These are phyloP conservation scores for Nematodospora valgi DNA, from an alignment of 805 yeast genomes.

Conservation along the genomic window DNA sequence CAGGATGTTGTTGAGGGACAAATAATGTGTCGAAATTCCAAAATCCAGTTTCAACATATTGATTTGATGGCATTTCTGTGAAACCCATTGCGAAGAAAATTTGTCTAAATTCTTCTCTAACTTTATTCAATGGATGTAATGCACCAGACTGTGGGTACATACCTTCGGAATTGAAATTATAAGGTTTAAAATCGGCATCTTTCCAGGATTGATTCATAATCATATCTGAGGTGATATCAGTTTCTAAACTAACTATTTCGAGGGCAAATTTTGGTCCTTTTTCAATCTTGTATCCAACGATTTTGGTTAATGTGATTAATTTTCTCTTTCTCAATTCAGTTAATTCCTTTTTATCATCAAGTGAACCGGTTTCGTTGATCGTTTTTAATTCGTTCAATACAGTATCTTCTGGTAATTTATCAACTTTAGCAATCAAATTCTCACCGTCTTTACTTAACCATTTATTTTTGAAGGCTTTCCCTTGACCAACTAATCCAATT, in stretches of 20 bases:
- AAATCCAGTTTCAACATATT: slow-evolving; percentile 96
- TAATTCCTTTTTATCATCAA: slow-evolving; percentile 62
- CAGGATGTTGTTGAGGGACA: slow-evolving; percentile 99
- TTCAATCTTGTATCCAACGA: slow-evolving; percentile 66
- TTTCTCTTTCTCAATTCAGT: slow-evolving; percentile 93
- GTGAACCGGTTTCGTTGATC: slow-evolving; percentile 53
- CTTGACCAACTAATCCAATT: slow-evolving; percentile 90
- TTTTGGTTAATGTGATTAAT: slow-evolving; percentile 66
- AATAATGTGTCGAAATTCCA: slow-evolving; percentile 97
- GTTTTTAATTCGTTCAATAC: slow-evolving; percentile 62
- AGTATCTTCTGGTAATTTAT: slow-evolving; percentile 57
- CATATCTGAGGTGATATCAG: slow-evolving; percentile 96
- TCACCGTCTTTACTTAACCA: slow-evolving; percentile 93
- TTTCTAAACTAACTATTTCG: slow-evolving; percentile 76
- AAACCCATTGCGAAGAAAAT: slow-evolving; percentile 97
- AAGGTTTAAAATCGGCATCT: slow-evolving; percentile 82
- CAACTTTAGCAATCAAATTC: slow-evolving; percentile 60
- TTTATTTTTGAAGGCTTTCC: slow-evolving; percentile 94
- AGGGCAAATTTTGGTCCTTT: slow-evolving; percentile 86
- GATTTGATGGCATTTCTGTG: slow-evolving; percentile 98
- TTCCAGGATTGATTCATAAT: slow-evolving; percentile 79
- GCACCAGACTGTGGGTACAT: slow-evolving; percentile 84
- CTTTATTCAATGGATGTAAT: slow-evolving; percentile 93
- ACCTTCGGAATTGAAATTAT: slow-evolving; percentile 96
- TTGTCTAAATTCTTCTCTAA: slow-evolving; percentile 95